A percentile compares a stretch with the other conserved stretches of the same genome.
Conservation (phyloP, 495 filamentous ascomycete species). For the Aspergillus avenaceus region DNA sequence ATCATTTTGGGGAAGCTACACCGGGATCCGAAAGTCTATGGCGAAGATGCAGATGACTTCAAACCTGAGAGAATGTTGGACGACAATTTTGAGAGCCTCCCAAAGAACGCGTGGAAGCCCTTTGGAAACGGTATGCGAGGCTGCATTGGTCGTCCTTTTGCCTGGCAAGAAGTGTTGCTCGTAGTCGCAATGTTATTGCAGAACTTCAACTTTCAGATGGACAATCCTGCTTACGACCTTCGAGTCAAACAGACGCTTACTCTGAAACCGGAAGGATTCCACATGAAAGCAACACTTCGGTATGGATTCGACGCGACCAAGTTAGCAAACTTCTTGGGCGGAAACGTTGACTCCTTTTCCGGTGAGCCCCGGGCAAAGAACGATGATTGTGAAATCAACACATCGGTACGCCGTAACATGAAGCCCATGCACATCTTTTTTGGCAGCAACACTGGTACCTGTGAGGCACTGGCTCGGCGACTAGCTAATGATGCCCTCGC, state of each 20-base stretch:
- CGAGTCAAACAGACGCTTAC: conserved; percentile 68
- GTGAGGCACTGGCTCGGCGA: conserved; percentile 5
- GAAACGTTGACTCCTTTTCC: not conserved
- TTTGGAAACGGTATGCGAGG: conserved; percentile 61
- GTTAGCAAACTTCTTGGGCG: not conserved
- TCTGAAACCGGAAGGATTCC: conserved; percentile 71
- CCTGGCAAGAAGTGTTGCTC: conserved; percentile 58
- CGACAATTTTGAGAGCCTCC: conserved; percentile 54
- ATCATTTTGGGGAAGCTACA: conserved; percentile 58
- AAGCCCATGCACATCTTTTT: conserved; percentile 6
- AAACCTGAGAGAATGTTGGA: conserved; percentile 64
- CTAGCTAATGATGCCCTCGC: conserved; percentile 3
- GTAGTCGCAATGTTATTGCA: conserved; percentile 54
- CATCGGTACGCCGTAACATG: not conserved
- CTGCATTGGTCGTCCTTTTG: conserved; percentile 67
- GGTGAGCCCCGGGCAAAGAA: not conserved
- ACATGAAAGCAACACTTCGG: conserved; percentile 61
- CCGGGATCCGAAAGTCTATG: conserved; percentile 62
- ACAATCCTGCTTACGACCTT: conserved; percentile 51
- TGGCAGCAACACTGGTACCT: conserved; percentile 12
- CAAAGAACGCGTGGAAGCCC: conserved; percentile 57
- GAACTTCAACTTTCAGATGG: conserved; percentile 57
- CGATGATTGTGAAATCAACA: not conserved
- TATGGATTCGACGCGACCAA: conserved; percentile 39
- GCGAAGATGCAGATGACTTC: conserved; percentile 59